Base-by-base conservation (phyloP, 345 rosid species). In the Rhizophora apiculata region DNA sequence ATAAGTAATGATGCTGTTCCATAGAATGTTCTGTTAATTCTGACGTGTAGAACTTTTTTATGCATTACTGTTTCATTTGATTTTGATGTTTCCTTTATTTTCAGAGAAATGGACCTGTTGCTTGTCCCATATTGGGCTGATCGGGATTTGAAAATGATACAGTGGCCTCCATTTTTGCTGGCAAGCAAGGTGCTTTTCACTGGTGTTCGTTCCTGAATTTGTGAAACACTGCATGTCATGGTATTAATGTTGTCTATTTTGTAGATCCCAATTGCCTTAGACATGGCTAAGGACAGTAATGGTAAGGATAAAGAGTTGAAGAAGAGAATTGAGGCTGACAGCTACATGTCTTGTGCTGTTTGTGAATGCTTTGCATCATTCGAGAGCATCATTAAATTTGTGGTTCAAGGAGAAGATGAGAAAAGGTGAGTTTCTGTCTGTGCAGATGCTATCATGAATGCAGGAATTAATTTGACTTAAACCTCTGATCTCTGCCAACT, bases 41-140 rank as follows among this genome's bases (percentile, higher is more conserved):
- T 62, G 63, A 27, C 31, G 62, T 55, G 24, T 21, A 51, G 27
- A 57, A 10, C 22, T 29, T 59, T 30, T 68, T 8, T 13, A 68
- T 54, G 43, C 15, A 29, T 37, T n/a, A 20, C 19, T 49, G 19
- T 26, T 62, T 26, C 18, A 52, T 54, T 60, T 74, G 78, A 71
- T 58, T 32, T 68, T 60, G 62, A n/a, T 68, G 64, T 74, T 66
- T 69, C 20, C 64, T 20, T 56, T 43, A 26, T 49, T 74, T 75
- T 73, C 81, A 96, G 99, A 94, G 99, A 96, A 83, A 96, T 87
- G 97, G 79, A 92, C 75, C 78, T 96, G 73, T 83, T 96, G 81
- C 98, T 96, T 81, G 98, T 96, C 81, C 99, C 99, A 63, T 96
- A 96, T 82, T 96, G 97, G 97, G 98, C 98, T 68, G 97, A 92